These are phyloP conservation scores for Aspergillus japonicus DNA, from an alignment of 2,329 filamentous ascomycete genomes.

Conservation along the genomic window DNA sequence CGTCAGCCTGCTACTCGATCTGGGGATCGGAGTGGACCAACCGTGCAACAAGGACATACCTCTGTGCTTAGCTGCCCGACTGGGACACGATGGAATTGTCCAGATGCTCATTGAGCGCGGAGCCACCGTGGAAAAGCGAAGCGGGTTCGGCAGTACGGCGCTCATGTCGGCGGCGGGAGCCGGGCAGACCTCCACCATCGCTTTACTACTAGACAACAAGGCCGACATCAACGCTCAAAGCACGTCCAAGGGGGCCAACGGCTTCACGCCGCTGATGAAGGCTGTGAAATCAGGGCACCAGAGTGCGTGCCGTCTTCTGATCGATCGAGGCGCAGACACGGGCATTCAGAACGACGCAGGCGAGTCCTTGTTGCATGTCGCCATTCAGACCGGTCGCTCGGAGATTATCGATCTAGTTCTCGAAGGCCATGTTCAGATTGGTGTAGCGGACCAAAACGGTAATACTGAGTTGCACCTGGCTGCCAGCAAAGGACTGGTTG, in stretches of 20 bases:
- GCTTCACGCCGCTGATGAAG: too few species aligned
- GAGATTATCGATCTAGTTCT: not conserved
- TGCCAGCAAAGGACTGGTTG: not conserved
- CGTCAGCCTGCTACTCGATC: too few species aligned
- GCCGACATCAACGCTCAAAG: not conserved
- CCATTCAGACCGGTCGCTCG: not conserved
- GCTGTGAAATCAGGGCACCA: too few species aligned
- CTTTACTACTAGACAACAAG: not conserved
- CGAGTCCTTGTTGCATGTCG: not conserved
- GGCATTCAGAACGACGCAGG: too few species aligned
- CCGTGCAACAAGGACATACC: too few species aligned
- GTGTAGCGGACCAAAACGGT: not conserved
- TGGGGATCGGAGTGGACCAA: too few species aligned
- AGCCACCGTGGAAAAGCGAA: not conserved
- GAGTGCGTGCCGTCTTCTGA: too few species aligned
- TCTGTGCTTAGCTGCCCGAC: too few species aligned
- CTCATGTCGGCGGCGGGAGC: not conserved
- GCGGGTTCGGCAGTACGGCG: not conserved
- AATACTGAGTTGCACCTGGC: conserved; percentile 2
- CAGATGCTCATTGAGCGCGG: not conserved
- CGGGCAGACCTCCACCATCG: not conserved
- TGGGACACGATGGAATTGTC: too few species aligned
- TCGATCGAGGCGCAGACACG: too few species aligned
- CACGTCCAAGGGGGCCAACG: too few species aligned
- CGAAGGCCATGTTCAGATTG: not conserved